Base-by-base conservation (phyloP, 176 grass and related monocot genomes). In the Coix lacrymajobi region DNA sequence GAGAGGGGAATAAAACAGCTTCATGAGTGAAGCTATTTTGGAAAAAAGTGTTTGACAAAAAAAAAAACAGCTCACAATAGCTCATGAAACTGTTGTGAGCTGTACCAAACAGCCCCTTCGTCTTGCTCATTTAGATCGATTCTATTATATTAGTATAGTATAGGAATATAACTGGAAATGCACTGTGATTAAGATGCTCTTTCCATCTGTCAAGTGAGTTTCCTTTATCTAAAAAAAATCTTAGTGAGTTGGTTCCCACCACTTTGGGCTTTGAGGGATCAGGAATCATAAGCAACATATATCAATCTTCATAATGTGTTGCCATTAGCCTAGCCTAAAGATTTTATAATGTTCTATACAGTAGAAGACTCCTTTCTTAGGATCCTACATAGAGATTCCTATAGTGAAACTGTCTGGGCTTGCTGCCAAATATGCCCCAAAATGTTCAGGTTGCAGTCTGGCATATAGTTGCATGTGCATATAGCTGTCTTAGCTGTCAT, bases 181-280 rank as follows among this genome's bases (percentile, higher is more conserved):
- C 1, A 46, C 5, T 25, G 22, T 57, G 6, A 32, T 33, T 43
- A 83, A 56, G 56, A 66, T 19, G 38, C 36, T 17, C 29, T 22
- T 32, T 85, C 20, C 43, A 52, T 73, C 33, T 65, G 10, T 72
- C 45, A 28, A 56, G 6, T 83, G 52, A 71, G 66, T 40, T 87
- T 45, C 3, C 3, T 45, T 44, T 45, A 15, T 45, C 4, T 45
- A 45, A 15, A 46, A 45, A 4, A 45, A 16, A 49, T 52, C 25
- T 41, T 13, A 54, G 12, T 83, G 54, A 73, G 74, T 52, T 88
- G 80, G 52, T 24, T 71, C 68, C n/a, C 73, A 13, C 17, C 5
- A 32, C 41, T 29, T 81, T 49, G 11, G 40, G 57, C 12, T 61
- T 62, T 29, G n/a, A 30, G 30, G 24, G 62, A 75, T n/a, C 34